Base-by-base conservation (phyloP, 208 protist genomes). In the Wallacemonas sp. region DNA sequence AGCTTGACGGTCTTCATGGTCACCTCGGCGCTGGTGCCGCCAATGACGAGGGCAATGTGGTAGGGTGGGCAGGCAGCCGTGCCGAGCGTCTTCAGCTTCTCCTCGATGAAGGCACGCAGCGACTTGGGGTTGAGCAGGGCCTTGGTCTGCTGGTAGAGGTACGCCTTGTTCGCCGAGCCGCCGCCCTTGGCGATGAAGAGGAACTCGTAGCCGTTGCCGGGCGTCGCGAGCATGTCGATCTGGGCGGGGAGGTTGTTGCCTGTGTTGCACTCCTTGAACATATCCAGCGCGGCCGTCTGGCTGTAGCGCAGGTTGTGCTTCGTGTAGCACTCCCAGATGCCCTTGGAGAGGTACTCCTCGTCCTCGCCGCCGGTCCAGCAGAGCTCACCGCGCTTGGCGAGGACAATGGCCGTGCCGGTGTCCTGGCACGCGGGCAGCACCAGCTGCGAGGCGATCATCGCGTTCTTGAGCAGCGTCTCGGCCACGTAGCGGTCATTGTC, bases 21-120 rank as follows among this genome's bases (percentile, higher is more conserved):
- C 90, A 97, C 83, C 83, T 99, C 97, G 12, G 97, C 97, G 44
- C 89, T 98, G 20, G 97, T 95, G 65, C 97, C 98, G 65, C 98
- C 98, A 77, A 99, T 97, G 26, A 99, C 97, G 64, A 99, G 86
- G 36, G 97, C 94, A 46, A 99, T 87, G 80, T 99, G 97, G 82
- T 98, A 98, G n/a, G 98, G 97, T 38, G 98, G 97, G 77, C 98
- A 99, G n/a, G 98, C 98, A 12, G 98, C 74, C 12, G 98, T 99
- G 75, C 98, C 98, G 49, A 97, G 87, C 23, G 76, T 93, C 72
- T 92, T 95, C 28, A 99, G 93, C 74, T 98, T 98, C 69, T 97
- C 94, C 61, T 93, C 82, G 44, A 99, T 82, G 73, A 99, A 99
- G 25, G 81, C 76, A 36, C 90, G 72, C 54, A 99, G 81, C 10